Evolutionary conservation across 805 yeast genomes (phyloP), one percentile per base, ranked within the genome.

Genomic region (Cyberlindnera euphorbiiphila): DNA sequence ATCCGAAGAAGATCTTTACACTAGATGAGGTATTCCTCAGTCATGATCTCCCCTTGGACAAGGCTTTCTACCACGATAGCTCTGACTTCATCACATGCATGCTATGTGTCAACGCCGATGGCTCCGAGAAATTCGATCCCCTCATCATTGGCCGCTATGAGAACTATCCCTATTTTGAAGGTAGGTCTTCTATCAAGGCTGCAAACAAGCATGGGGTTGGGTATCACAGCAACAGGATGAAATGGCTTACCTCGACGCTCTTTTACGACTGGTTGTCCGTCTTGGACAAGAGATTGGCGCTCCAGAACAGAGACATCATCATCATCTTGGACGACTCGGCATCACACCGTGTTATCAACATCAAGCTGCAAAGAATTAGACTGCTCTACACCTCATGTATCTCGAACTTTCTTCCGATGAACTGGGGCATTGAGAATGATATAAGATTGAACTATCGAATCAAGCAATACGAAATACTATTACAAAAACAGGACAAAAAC

Each of bases 41-140:
- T 37, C 75, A 78, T 49, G 70, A 76, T 33, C 56, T 78, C 20
- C 83, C 85, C 0, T 57, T 79, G 40, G 85, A 78, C 51, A 76
- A 74, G 50, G 68, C 74, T 5, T 73, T 69, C 36, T 72, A 51
- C 34, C 60, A 60, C 37, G 71, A 68, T 37, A 54, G 60, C 7
- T 63, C 68, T 21, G 62, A 65, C 34, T 64, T 71, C 8, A 53
- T 68, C 9, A 76, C 83, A 0, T 72, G 78, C 9, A 72, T 79
- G 80, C 59, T 79, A 4, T 81, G 85, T 20, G 68, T 75, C 24
- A 79, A 78, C 49, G 62, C 76, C 11, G 81, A 76, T 51, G 85
- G 85, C 2, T 65, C 76, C 4, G 85, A 79, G 42, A 78, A 77
- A 50, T 53, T 77, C 20, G 69, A 74, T 23, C 85, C 85, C 0